These are phyloP conservation scores for Vitis hybrid DNA, from an alignment of 177 flowering plant species.

Conservation along the genomic window DNA sequence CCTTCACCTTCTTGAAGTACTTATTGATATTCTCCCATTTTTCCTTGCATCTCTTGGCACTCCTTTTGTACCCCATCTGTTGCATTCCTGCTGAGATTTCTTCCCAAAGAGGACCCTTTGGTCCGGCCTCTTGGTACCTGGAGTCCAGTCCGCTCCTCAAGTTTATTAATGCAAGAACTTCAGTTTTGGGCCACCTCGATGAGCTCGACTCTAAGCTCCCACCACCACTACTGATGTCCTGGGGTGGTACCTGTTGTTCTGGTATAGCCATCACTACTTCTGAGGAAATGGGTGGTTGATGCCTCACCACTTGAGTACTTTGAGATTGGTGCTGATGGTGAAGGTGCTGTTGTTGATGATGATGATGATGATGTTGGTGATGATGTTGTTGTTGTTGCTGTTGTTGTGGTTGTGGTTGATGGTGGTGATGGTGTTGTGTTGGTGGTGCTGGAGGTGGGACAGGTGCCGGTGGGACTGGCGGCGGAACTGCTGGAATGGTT, in stretches of 20 bases:
- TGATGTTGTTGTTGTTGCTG: conserved; percentile 1
- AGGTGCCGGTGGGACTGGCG: conserved; percentile 18
- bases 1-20: conserved; percentile 77
- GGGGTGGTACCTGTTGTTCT: conserved; percentile 41
- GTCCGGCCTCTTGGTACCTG: conserved; percentile 63
- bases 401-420: conserved; percentile 15
- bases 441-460: conserved; percentile 1
- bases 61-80: conserved; percentile 54
- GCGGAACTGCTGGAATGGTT: conserved; percentile 22
- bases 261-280: conserved; percentile 35
- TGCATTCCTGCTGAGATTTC: conserved; percentile 61
- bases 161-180: conserved; percentile 59
- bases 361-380: conserved; percentile 6
- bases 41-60: conserved; percentile 71
- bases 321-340: conserved; percentile 20
- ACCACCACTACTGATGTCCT: conserved; percentile 21
- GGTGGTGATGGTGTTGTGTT: conserved; percentile 6
- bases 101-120: conserved; percentile 78
- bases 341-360: conserved; percentile 6
- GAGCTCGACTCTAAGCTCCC: conserved; percentile 34
- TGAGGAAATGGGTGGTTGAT: conserved; percentile 20
- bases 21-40: conserved; percentile 86
- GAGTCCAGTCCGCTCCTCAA: conserved; percentile 56
- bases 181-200: conserved; percentile 70
- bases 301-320: conserved; percentile 11